Evolutionary conservation across 345 rosid species (phyloP).

Genomic region (Brassica nigra): DNA sequence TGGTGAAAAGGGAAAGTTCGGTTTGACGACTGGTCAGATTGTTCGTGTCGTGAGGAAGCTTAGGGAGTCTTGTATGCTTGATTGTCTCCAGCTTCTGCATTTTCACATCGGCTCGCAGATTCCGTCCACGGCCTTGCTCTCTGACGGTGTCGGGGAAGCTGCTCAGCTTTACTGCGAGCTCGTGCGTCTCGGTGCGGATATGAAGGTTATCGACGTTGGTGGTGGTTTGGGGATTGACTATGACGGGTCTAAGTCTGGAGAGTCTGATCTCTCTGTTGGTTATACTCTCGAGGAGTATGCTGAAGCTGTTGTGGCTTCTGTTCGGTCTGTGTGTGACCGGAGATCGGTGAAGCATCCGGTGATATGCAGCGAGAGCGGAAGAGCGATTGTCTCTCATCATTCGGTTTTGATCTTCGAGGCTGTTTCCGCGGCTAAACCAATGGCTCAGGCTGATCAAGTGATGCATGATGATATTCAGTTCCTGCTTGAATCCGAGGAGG

Average conservation of each 20-base stretch:
- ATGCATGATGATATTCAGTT: conserved; percentile 51
- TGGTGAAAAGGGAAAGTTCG: conserved; percentile 94
- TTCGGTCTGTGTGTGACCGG: conserved; percentile 67
- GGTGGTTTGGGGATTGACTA: conserved; percentile 97
- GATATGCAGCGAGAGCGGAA: conserved; percentile 89
- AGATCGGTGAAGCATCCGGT: conserved; percentile 82
- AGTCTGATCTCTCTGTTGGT: conserved; percentile 84
- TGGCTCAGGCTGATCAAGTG: conserved; percentile 29
- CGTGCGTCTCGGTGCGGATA: conserved; percentile 84
- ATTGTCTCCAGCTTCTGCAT: conserved; percentile 82
- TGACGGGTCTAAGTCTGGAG: conserved; percentile 85
- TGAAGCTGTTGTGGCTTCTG: conserved; percentile 70
- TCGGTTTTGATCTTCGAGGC: conserved; percentile 87
- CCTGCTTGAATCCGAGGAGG: conserved; percentile 69
- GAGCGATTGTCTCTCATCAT: conserved; percentile 95
- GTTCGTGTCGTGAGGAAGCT: conserved; percentile 74
- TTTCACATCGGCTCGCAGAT: conserved; percentile 97
- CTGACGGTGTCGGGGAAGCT: conserved; percentile 80
- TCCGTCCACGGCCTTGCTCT: conserved; percentile 69
- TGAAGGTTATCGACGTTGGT: conserved; percentile 80
- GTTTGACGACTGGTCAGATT: conserved; percentile 76
- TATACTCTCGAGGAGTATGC: conserved; percentile 88
- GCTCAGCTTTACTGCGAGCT: conserved; percentile 91
- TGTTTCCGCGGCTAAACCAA: conserved; percentile 43
- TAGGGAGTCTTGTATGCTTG: conserved; percentile 68